Percentiles rank a stretch among this genome's conserved stretches.
Conservation (phyloP, 2,329 filamentous ascomycete genomes). For the Clathrospora elynae region DNA sequence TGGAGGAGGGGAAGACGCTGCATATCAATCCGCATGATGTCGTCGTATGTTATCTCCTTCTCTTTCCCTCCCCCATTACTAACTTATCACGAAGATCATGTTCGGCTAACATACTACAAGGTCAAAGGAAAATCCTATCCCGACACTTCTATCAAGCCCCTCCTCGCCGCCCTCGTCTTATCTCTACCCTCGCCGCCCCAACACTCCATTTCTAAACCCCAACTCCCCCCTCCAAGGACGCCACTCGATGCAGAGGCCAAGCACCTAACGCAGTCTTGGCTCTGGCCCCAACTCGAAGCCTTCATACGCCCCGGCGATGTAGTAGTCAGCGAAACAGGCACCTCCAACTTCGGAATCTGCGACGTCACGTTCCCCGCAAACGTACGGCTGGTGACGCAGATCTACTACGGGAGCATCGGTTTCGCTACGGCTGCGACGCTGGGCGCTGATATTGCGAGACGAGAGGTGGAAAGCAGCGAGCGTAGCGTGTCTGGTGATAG, state of each 20-base stretch:
- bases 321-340: slow-evolving; percentile 52
- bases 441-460: slow-evolving; percentile 55
- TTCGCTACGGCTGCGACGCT: slow-evolving; percentile 51
- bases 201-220: slow-evolving; percentile 32
- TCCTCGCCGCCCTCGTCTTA: slow-evolving; percentile 39
- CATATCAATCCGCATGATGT: slow-evolving; percentile 48
- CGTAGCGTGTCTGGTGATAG: too few relatives aligned
- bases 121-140: slow-evolving; percentile 41
- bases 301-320: slow-evolving; percentile 49
- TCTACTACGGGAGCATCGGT: slow-evolving; percentile 54
- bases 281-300: slow-evolving; percentile 50
- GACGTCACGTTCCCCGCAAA: slow-evolving; percentile 39
- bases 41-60: slow-evolving; percentile 24
- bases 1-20: slow-evolving; percentile 39
- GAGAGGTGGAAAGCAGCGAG: slow-evolving; percentile 53
- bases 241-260: slow-evolving; percentile 42
- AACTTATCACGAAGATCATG: too few relatives aligned
- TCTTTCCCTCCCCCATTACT: background rate
- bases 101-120: slow-evolving; percentile 10
- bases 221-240: slow-evolving; percentile 32
- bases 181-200: slow-evolving; percentile 29
- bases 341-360: slow-evolving; percentile 48
- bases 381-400: slow-evolving; percentile 46
- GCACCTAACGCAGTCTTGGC: slow-evolving; percentile 51
- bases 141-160: slow-evolving; percentile 46